phyloP scores from a whole-genome alignment of 495 filamentous ascomycete genomes.

The Astrothelium macrocarpum region DNA sequence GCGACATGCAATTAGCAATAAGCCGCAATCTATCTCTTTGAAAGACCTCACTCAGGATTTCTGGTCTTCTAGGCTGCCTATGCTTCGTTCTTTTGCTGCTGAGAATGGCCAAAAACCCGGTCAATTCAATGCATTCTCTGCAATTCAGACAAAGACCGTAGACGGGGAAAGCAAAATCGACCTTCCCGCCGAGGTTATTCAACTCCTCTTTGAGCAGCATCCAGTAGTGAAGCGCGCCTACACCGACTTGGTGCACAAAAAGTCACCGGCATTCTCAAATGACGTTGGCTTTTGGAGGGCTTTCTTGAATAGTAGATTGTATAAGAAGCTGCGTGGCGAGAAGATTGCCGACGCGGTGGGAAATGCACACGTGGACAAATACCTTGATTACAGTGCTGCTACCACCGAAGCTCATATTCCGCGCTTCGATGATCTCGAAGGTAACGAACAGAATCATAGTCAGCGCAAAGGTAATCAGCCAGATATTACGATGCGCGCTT shows the following conservation, averaged over 20 bases:
- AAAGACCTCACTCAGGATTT: conserved; percentile 78
- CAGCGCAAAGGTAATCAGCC: conserved; percentile 70
- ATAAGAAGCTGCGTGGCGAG: conserved; percentile 86
- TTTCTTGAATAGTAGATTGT: conserved; percentile 82
- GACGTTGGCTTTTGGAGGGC: conserved; percentile 68
- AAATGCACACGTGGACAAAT: conserved; percentile 61
- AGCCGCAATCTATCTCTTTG: conserved; percentile 69
- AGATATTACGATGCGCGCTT: conserved; percentile 78
- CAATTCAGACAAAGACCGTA: conserved; percentile 71
- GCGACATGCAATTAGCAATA: conserved; percentile 35
- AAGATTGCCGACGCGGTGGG: conserved; percentile 50
- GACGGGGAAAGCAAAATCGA: conserved; percentile 55
- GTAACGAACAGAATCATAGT: conserved; percentile 84
- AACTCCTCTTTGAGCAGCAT: conserved; percentile 86
- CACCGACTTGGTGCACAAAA: conserved; percentile 84
- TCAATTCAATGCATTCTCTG: conserved; percentile 83
- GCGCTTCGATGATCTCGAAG: conserved; percentile 81
- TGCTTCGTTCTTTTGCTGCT: conserved; percentile 83
- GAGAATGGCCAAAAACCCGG: conserved; percentile 76
- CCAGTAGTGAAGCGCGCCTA: conserved; percentile 84
- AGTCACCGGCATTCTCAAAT: conserved; percentile 59
- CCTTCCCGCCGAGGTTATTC: conserved; percentile 38
- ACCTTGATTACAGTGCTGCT: conserved; percentile 43
- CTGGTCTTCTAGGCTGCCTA: conserved; percentile 76
- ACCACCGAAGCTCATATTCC: conserved; percentile 55